Evolutionary conservation across 257 asterid species (phyloP).

Genomic region (Scutellaria minor): DNA sequence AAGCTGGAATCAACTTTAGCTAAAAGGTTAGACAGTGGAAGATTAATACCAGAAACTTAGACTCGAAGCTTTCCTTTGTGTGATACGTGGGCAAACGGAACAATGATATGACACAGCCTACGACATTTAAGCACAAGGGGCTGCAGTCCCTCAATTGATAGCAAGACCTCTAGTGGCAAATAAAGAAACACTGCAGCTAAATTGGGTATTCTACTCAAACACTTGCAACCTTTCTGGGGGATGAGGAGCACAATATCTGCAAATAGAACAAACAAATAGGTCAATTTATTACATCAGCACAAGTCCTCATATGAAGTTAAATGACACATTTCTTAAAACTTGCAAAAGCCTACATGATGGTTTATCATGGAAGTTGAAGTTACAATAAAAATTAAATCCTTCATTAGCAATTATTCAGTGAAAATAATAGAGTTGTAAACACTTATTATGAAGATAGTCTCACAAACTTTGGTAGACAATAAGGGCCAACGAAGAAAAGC

Average conservation of each 20-base stretch:
- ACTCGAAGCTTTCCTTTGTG: background rate
- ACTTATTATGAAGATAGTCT: background rate
- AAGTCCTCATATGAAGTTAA: slow-evolving; percentile 6
- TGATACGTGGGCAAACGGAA: slow-evolving; percentile 1
- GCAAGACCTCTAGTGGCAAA: slow-evolving; percentile 17
- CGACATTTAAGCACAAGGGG: slow-evolving; percentile 16
- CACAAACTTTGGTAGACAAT: background rate
- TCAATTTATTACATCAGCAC: slow-evolving; percentile 20
- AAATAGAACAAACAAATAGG: slow-evolving; percentile 24
- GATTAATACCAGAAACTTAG: background rate
- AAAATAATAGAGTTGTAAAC: background rate
- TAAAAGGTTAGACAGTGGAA: background rate
- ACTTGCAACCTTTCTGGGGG: slow-evolving; percentile 12
- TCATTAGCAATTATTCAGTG: background rate
- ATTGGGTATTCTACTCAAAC: slow-evolving; percentile 16
- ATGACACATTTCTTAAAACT: slow-evolving; percentile 1
- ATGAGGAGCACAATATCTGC: slow-evolving; percentile 36
- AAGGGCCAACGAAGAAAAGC: background rate
- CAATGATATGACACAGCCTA: slow-evolving; percentile 6
- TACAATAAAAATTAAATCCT: background rate
- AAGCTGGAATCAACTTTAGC: slow-evolving; percentile 28
- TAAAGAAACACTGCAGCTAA: background rate
- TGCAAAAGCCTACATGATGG: background rate
- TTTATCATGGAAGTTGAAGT: slow-evolving; percentile 16
- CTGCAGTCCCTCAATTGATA: slow-evolving; percentile 27